These are phyloP conservation scores for Aspergillus neoniger DNA, from an alignment of 2,329 filamentous ascomycete genomes.

Conservation along the genomic window DNA sequence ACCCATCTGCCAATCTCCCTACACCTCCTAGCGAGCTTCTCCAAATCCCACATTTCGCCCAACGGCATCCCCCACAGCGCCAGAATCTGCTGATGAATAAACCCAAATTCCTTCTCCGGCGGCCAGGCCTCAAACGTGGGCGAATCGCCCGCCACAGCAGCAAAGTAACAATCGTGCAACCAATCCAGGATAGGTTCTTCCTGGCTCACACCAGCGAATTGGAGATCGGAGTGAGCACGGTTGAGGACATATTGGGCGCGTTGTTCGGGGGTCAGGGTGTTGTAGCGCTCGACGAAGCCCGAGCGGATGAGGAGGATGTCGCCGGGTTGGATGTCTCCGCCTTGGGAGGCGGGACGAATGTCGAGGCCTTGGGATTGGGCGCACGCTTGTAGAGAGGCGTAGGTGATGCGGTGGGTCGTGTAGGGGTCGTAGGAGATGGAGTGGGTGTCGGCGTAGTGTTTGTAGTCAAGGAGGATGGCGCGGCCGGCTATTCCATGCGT, in stretches of 20 bases:
- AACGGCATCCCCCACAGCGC: conserved; percentile 49
- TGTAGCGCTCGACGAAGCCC: conserved; percentile 62
- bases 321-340: conserved; percentile 59
- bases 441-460: conserved; percentile 52
- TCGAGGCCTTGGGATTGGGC: conserved; percentile 63
- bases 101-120: conserved; percentile 35
- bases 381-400: conserved; percentile 58
- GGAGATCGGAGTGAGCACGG: conserved; percentile 40
- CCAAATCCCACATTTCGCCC: conserved; percentile 50
- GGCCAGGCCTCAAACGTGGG: conserved; percentile 67
- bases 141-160: conserved; percentile 65
- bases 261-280: conserved; percentile 45
- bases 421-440: conserved; percentile 56
- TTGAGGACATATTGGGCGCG: conserved; percentile 32
- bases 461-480: conserved; percentile 47
- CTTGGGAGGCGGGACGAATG: conserved; percentile 57
- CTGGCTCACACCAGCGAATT: conserved; percentile 55
- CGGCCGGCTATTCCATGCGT: conserved; percentile 46
- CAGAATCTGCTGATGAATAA: conserved; percentile 45
- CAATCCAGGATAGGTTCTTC: conserved; percentile 62
- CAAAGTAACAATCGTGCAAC: conserved; percentile 70
- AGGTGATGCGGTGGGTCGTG: conserved; percentile 55
- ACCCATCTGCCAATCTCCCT: conserved; percentile 40
- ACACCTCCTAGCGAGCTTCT: conserved; percentile 39
- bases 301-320: conserved; percentile 68